phyloP scores from a whole-genome alignment of 169 alveolate genomes.

The Babesia bovis region DNA sequence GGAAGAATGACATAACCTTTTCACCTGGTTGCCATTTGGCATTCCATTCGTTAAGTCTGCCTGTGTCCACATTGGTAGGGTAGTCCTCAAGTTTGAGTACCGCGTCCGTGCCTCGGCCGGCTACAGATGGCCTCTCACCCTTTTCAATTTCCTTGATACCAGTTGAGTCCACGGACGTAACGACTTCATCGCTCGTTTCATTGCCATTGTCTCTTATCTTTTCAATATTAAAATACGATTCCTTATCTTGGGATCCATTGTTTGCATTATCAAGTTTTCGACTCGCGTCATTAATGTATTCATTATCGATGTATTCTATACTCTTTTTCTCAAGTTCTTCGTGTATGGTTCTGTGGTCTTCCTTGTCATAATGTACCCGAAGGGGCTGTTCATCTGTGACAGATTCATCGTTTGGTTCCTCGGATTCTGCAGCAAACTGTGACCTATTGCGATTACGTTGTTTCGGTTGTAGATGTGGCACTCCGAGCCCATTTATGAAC shows the following conservation, averaged over 20 bases:
- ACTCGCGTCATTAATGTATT: neutral
- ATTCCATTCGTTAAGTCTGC: slow-evolving; percentile 77
- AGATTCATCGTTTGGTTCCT: neutral
- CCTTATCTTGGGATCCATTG: neutral
- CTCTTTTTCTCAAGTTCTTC: slow-evolving; percentile 48
- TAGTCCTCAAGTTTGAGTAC: slow-evolving; percentile 48
- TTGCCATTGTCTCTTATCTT: slow-evolving; percentile 14
- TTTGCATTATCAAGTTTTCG: neutral
- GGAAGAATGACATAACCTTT: slow-evolving; percentile 75
- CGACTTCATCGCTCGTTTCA: slow-evolving; percentile 22
- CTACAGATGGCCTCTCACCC: slow-evolving; percentile 44
- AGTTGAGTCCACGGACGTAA: slow-evolving; percentile 47
- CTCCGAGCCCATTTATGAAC: neutral
- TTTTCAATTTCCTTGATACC: slow-evolving; percentile 35
- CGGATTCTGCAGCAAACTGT: neutral
- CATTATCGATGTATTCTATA: slow-evolving; percentile 53
- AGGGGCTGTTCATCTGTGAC: neutral
- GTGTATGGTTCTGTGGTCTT: slow-evolving; percentile 35
- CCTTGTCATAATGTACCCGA: slow-evolving; percentile 21
- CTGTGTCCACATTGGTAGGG: slow-evolving; percentile 62
- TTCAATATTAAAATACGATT: slow-evolving; percentile 14
- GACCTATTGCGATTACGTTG: neutral
- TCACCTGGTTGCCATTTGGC: slow-evolving; percentile 69
- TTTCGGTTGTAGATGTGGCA: neutral
- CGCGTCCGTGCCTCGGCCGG: slow-evolving; percentile 54